Evolutionary conservation across 331 rosid genomes (phyloP).

Genomic region (Acacia concinna): DNA sequence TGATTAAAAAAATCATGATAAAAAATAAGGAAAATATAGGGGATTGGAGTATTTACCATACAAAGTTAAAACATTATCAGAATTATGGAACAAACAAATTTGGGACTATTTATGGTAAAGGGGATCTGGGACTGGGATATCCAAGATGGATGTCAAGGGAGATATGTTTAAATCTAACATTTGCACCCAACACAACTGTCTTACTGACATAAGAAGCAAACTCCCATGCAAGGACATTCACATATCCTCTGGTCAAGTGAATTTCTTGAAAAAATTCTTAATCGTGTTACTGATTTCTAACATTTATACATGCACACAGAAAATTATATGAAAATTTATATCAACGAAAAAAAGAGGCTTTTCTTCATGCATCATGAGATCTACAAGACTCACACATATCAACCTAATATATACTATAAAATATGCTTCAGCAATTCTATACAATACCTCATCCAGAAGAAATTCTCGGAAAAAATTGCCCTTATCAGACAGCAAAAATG

Average conservation of each 20-base stretch:
- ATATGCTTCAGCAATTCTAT: conserved; percentile 25
- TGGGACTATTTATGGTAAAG: neutral
- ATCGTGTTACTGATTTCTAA: neutral
- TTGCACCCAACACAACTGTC: neutral
- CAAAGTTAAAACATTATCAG: neutral
- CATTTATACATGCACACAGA: neutral
- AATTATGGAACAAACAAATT: neutral
- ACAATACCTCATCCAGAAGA: conserved; percentile 91
- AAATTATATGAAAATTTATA: neutral
- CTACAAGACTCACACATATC: neutral
- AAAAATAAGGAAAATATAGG: neutral
- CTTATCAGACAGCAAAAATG: conserved; percentile 81
- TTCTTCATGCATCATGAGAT: neutral
- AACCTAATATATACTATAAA: conserved; percentile 5
- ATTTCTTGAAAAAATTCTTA: neutral
- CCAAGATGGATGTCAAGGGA: neutral
- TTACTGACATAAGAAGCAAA: neutral
- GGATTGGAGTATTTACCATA: neutral
- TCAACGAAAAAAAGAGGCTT: neutral
- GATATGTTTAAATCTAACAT: neutral
- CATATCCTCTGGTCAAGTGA: neutral
- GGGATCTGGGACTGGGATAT: neutral
- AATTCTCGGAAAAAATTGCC: conserved; percentile 95
- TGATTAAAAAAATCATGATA: neutral
- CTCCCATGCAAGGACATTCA: neutral